phyloP scores from a whole-genome alignment of 257 asterid genomes.

The Capsicum pubescens region DNA sequence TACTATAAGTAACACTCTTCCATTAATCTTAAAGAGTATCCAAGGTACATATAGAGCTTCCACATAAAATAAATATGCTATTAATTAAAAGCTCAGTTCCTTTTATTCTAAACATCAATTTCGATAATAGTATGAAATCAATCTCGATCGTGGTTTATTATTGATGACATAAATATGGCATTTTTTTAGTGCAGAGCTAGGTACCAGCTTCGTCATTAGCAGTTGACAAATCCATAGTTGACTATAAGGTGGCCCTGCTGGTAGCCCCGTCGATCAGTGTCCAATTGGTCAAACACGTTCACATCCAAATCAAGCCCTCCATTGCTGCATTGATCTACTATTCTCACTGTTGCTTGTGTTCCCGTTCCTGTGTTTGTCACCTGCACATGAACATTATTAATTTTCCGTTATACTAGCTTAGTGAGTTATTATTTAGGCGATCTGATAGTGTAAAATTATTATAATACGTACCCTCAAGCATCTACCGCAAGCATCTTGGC shows the following conservation, averaged over 20 bases:
- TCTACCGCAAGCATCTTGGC: constrained; percentile 28
- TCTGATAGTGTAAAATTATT: background rate
- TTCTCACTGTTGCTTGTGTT: constrained; percentile 38
- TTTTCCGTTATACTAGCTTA: too few species aligned
- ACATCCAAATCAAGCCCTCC: constrained; percentile 49
- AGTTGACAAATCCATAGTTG: constrained; percentile 39
- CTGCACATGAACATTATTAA: background rate
- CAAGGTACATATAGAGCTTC: background rate
- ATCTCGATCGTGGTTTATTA: background rate
- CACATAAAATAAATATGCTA: background rate
- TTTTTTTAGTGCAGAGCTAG: background rate
- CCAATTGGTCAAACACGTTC: constrained; percentile 29
- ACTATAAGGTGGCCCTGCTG: constrained; percentile 39
- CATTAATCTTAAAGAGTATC: background rate
- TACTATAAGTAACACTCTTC: background rate
- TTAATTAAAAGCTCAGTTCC: background rate
- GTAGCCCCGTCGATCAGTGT: constrained; percentile 38
- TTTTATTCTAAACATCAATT: background rate
- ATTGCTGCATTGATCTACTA: constrained; percentile 45
- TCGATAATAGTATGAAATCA: background rate
- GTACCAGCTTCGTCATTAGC: constrained; percentile 24
- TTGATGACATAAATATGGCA: background rate
- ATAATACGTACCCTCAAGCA: constrained; percentile 17
- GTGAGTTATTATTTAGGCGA: background rate
- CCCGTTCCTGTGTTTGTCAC: constrained; percentile 45